Percentiles rank a stretch among this genome's conserved stretches.
These are phyloP conservation scores for Inosperma sp. DNA, from an alignment of 768 basidiomycete species.

Conservation along the genomic window DNA sequence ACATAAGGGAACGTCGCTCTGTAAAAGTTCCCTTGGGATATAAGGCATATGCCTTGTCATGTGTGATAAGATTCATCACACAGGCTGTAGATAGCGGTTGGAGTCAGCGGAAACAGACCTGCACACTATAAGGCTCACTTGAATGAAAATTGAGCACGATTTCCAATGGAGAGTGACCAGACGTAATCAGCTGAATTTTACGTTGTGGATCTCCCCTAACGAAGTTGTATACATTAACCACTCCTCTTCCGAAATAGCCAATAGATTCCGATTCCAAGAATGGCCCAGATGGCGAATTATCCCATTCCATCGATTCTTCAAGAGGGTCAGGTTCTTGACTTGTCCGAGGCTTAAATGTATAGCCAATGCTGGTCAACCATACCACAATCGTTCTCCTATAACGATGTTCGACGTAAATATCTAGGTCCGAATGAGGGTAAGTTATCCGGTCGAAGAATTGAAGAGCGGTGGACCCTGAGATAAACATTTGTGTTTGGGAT, in stretches of 20 bases:
- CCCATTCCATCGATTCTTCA: not conserved
- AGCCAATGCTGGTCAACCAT: constrained; percentile 27
- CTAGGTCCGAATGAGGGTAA: constrained; percentile 16
- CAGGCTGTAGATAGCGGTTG: constrained; percentile 27
- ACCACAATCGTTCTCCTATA: constrained; percentile 27
- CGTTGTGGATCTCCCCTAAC: not conserved
- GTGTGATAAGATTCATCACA: constrained; percentile 43
- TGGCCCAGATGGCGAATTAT: not conserved
- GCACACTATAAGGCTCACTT: constrained; percentile 13
- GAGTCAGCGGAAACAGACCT: not conserved
- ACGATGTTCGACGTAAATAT: constrained; percentile 25
- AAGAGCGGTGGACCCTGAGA: constrained; percentile 15
- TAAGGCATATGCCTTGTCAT: constrained; percentile 34
- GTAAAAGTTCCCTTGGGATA: constrained; percentile 41
- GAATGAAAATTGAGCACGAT: constrained; percentile 23
- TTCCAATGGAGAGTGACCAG: constrained; percentile 26
- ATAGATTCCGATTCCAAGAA: constrained; percentile 5
- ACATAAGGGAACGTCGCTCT: constrained; percentile 24
- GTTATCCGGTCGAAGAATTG: constrained; percentile 13
- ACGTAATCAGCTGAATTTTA: constrained; percentile 38
- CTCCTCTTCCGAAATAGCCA: constrained; percentile 9
- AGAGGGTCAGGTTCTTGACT: not conserved
- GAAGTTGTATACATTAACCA: constrained; percentile 11
- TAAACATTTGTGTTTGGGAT: constrained; percentile 7
- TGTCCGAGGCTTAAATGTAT: constrained; percentile 17